Evolutionary conservation across 208 protist species (phyloP), one percentile per base, ranked within the genome.

Genomic region (Leishmania arabica): DNA sequence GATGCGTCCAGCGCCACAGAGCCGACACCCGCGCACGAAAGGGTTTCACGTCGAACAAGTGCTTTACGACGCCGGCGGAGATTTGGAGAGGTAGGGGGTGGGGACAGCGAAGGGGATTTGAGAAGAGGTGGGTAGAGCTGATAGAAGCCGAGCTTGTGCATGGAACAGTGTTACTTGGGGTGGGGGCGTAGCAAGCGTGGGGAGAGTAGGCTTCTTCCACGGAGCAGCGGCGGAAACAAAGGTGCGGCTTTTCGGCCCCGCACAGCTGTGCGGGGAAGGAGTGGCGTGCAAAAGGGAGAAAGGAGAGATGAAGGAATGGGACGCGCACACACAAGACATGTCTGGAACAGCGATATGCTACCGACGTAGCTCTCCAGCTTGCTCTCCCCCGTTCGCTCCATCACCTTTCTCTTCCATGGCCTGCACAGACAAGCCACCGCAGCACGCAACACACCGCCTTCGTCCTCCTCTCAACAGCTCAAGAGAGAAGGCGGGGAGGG

Each of bases 211-310:
- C n/a, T 31, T 64, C 27, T 64, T 64, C 7, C 58, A 31, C 7
- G 58, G 9, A 13, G 58, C 27, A 64, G 11, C 58, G n/a, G 11
- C 34, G 19, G 58, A 64, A 13, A 8, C 27, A 64, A 64, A 31
- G 58, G 27, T 31, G 27, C 27, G 8, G 13, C 27, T 64, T 64
- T 64, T 27, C 27, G 58, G 58, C 27, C 58, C 58, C 58, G 21
- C 58, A 64, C 58, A 27, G 66, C 31, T 69, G 64, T 5, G n/a
- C 19, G 37, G 21, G 51, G 34, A 24, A 19, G 37, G 2, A 9
- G 72, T 64, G 72, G 31, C 34, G 49, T 56, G 37, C 75, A 9
- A 24, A 34, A 78, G 34, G n/a, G 54, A 75, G 68, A 74, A 4
- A 69, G 68, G 65, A 34, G 54, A 81, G 54, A 37, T 47, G 60